Evolutionary conservation across 495 filamentous ascomycete species (phyloP).

Genomic region (Chaetomidium leptoderma): DNA sequence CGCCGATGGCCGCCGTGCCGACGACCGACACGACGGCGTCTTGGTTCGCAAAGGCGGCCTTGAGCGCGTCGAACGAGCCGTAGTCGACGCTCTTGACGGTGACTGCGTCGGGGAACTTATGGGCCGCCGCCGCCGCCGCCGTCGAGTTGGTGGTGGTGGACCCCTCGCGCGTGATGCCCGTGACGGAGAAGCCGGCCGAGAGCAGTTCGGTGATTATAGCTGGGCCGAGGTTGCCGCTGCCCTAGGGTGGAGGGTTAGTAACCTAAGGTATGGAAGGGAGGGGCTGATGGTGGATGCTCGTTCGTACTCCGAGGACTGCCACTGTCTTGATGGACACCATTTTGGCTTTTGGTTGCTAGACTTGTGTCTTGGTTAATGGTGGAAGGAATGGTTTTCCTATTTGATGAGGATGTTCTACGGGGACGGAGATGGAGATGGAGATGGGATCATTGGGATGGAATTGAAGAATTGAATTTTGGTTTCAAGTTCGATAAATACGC

Average conservation of each 20-base stretch:
- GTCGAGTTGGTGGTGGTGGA: slow-evolving; percentile 25
- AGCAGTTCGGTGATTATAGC: slow-evolving; percentile 52
- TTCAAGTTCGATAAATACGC: slow-evolving; percentile 1
- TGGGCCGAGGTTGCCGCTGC: slow-evolving; percentile 57
- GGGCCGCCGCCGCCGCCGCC: slow-evolving; percentile 26
- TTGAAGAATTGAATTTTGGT: neutral
- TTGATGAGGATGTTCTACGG: too few relatives aligned
- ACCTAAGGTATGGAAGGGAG: neutral
- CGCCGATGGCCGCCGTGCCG: slow-evolving; percentile 30
- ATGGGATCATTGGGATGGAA: too few relatives aligned
- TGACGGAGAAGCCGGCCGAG: slow-evolving; percentile 54
- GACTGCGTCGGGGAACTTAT: slow-evolving; percentile 35
- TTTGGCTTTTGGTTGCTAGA: slow-evolving; percentile 7
- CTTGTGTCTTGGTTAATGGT: neutral
- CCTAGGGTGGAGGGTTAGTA: slow-evolving; percentile 34
- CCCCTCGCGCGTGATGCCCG: slow-evolving; percentile 49
- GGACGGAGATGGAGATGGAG: too few relatives aligned
- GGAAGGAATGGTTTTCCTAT: neutral
- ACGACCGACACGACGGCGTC: slow-evolving; percentile 57
- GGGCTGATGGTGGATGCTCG: neutral
- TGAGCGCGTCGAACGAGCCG: slow-evolving; percentile 49
- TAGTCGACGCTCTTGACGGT: slow-evolving; percentile 51
- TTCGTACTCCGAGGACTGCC: slow-evolving; percentile 48
- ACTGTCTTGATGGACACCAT: slow-evolving; percentile 52
- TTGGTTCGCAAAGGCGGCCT: slow-evolving; percentile 45